These are phyloP conservation scores for Entomortierella chlamydospora DNA, from an alignment of 192 early-diverging fungal species.

Conservation along the genomic window DNA sequence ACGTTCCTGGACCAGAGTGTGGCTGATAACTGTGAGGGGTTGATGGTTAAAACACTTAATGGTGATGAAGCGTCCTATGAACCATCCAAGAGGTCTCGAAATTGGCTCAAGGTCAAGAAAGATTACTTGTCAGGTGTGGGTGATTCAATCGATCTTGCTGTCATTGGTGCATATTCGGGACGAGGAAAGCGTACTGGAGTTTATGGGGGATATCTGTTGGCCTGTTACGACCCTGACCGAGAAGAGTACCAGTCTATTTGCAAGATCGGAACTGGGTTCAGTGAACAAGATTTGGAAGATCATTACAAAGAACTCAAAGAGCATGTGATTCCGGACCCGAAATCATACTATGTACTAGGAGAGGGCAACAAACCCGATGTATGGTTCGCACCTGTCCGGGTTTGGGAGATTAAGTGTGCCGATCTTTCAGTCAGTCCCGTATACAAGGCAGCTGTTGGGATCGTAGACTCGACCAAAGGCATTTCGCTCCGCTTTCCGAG, in stretches of 20 bases:
- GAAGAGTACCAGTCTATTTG: slow-evolving; percentile 98
- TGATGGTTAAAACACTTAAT: slow-evolving; percentile 98
- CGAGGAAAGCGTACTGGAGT: slow-evolving; percentile 96
- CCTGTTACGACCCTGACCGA: slow-evolving; percentile 94
- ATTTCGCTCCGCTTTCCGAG: slow-evolving; percentile 97
- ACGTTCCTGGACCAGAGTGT: slow-evolving; percentile 85
- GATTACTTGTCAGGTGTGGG: slow-evolving; percentile 96
- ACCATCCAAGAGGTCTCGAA: slow-evolving; percentile 94
- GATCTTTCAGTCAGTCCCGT: slow-evolving; percentile 97
- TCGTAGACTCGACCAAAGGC: slow-evolving; percentile 86
- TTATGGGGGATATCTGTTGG: slow-evolving; percentile 96
- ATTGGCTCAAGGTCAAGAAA: slow-evolving; percentile 99
- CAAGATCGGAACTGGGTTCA: slow-evolving; percentile 99
- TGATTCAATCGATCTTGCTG: slow-evolving; percentile 96
- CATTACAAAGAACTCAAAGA: slow-evolving; percentile 80
- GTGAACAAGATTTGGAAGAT: slow-evolving; percentile 84
- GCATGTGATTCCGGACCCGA: slow-evolving; percentile 79
- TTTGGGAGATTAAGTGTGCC: slow-evolving; percentile 98
- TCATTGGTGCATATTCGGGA: slow-evolving; percentile 94
- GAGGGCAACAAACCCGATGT: slow-evolving; percentile 90
- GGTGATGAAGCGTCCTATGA: slow-evolving; percentile 90
- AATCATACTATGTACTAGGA: slow-evolving; percentile 85
- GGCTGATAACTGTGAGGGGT: slow-evolving; percentile 93
- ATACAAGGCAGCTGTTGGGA: slow-evolving; percentile 90
- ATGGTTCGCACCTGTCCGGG: slow-evolving; percentile 92